phyloP scores from a whole-genome alignment of 352 stramenopile genomes.

The Phytopythium chamaehyphon region DNA sequence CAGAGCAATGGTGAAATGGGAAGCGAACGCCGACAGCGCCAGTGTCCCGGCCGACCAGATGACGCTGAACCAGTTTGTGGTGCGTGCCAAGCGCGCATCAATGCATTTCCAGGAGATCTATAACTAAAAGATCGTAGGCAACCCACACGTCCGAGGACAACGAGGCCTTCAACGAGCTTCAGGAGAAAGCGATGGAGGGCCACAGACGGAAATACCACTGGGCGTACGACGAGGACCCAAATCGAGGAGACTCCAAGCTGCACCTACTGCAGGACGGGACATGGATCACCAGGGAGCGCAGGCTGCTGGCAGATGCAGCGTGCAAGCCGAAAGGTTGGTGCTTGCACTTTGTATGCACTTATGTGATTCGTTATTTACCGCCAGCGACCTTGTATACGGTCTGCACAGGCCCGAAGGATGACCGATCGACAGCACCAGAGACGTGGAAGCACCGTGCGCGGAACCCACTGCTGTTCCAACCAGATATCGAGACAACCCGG shows the following conservation, averaged over 20 bases:
- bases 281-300: constrained; percentile 68
- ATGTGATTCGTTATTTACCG: no score
- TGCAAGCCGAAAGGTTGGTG: constrained; percentile 48
- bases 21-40: background rate
- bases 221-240: constrained; percentile 57
- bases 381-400: background rate
- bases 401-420: constrained; percentile 40
- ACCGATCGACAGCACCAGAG: constrained; percentile 57
- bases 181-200: constrained; percentile 63
- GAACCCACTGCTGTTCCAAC: constrained; percentile 75
- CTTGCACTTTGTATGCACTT: background rate
- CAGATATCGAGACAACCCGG: constrained; percentile 48
- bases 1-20: background rate
- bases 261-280: constrained; percentile 65
- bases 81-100: constrained; percentile 6
- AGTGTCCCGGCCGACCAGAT: constrained; percentile 14
- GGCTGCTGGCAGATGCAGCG: constrained; percentile 51
- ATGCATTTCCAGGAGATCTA: background rate
- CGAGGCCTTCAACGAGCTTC: constrained; percentile 66
- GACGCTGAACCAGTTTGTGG: constrained; percentile 74
- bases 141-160: constrained; percentile 87
- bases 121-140: constrained; percentile 20
- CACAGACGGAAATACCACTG: constrained; percentile 75
- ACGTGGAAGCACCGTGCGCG: constrained; percentile 72
- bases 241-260: constrained; percentile 56